Base-by-base conservation (phyloP, 805 yeast genomes). In the Ogataea nakhonphanomensis region DNA sequence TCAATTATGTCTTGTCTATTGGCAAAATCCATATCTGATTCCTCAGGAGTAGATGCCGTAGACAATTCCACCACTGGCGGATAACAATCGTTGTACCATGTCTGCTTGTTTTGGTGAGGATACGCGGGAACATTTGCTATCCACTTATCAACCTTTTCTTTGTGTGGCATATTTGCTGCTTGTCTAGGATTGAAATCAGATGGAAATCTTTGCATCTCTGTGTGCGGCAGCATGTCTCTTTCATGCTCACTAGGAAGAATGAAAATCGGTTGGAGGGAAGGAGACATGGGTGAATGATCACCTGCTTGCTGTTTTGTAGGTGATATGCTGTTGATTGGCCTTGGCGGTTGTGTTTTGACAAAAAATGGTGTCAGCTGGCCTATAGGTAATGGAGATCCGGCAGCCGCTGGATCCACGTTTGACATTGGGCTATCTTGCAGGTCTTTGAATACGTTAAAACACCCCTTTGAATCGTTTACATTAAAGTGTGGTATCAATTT, bases 101-200 rank as follows among this genome's bases (percentile, higher is more conserved):
- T 47, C 5, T 49, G 43, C 5, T 35, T 53, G 15, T 30, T 33
- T n/a, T 45, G 51, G 13, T 58, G 46, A 0, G 62, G 54, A 36
- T 61, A 67, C 7, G 69, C 54, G 1, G 90, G 90, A 3, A 84
- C 71, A 22, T 69, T 66, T 3, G 64, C 62, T 25, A 84, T 71
- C 93, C 93, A 84, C 6, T 58, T 62, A 27, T 67, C 67, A 1
- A 84, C 84, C 51, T 84, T 84, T 51, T 84, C 91, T 34, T 61
- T 65, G 46, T 71, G 74, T 1, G 78, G 70, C 89, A 84, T 83
- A 57, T 78, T 79, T 7, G 72, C 63, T 2, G 79, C 78, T 23
- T 61, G 61, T 52, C 87, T 67, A 9, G 91, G 91, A 43, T 81
- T 72, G 54, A 84, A 82, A 10, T 54, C 52, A 1, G 64, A 45